A percentile compares a stretch with the other conserved stretches of the same genome.
These are phyloP conservation scores for Lyophyllum shimeji DNA, from an alignment of 768 basidiomycete genomes.

Conservation along the genomic window DNA sequence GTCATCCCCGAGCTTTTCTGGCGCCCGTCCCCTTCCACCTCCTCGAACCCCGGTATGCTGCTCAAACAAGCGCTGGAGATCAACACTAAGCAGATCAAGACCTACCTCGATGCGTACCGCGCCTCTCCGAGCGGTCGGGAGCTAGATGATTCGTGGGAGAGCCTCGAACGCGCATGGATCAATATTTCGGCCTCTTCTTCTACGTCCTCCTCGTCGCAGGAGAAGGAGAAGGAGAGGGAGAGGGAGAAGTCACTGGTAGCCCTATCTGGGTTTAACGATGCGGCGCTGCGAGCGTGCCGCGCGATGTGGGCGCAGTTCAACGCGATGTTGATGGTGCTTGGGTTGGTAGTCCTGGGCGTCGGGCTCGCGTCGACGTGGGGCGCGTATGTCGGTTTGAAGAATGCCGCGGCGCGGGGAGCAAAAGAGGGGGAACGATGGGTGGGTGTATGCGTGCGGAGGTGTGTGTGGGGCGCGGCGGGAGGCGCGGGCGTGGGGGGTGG, in stretches of 20 bases:
- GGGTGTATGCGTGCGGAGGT: conserved; percentile 25
- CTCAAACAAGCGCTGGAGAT: conserved; percentile 72
- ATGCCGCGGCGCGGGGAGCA: too few species aligned
- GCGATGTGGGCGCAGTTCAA: conserved; percentile 96
- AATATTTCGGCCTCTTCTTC: too few species aligned
- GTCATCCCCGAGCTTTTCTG: conserved; percentile 92
- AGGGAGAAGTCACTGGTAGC: too few species aligned
- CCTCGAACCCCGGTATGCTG: too few species aligned
- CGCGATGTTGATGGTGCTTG: conserved; percentile 69
- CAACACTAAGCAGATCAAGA: conserved; percentile 74
- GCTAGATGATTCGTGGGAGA: conserved; percentile 63
- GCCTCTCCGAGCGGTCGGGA: conserved; percentile 68
- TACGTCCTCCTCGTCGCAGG: too few species aligned
- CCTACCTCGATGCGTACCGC: conserved; percentile 78
- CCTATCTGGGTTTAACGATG: conserved; percentile 53
- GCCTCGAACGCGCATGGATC: conserved; percentile 51
- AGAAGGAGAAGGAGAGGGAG: too few species aligned
- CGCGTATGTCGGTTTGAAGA: too few species aligned
- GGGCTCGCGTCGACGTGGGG: too few species aligned
- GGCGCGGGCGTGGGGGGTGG: conserved; percentile 37
- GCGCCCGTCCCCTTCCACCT: too few species aligned
- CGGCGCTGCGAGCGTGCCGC: conserved; percentile 71
- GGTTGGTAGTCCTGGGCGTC: conserved; percentile 60
- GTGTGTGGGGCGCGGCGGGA: conserved; percentile 34
- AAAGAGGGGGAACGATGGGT: conserved; percentile 51